Evolutionary conservation across 495 filamentous ascomycete species (phyloP).

Genomic region (Glarea lozoyensis): DNA sequence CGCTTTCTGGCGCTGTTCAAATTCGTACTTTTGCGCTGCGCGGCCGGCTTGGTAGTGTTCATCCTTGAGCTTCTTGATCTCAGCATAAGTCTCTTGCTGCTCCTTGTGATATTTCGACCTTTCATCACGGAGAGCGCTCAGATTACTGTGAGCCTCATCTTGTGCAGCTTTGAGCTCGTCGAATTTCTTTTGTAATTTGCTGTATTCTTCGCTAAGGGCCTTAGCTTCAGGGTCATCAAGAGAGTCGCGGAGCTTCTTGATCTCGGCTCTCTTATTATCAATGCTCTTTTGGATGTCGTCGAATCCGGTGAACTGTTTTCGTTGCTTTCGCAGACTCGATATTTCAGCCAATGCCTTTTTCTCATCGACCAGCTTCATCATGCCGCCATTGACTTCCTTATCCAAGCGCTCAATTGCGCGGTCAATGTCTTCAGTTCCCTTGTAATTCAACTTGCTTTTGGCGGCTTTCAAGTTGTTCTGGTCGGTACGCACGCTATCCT

Average conservation of each 20-base stretch:
- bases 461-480: slow-evolving; percentile 80
- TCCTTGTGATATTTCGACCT: slow-evolving; percentile 69
- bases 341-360: slow-evolving; percentile 84
- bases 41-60: slow-evolving; percentile 68
- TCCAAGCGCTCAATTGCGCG: slow-evolving; percentile 70
- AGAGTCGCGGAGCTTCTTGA: slow-evolving; percentile 73
- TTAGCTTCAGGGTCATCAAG: slow-evolving; percentile 90
- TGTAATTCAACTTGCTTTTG: slow-evolving; percentile 66
- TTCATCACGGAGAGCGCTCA: slow-evolving; percentile 83
- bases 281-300: slow-evolving; percentile 78
- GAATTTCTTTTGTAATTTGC: slow-evolving; percentile 72
- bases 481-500: slow-evolving; percentile 43
- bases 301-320: slow-evolving; percentile 80
- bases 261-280: slow-evolving; percentile 72
- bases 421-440: slow-evolving; percentile 81
- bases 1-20: slow-evolving; percentile 51
- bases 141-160: slow-evolving; percentile 75
- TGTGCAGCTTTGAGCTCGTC: slow-evolving; percentile 84
- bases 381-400: slow-evolving; percentile 73
- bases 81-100: slow-evolving; percentile 74
- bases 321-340: slow-evolving; percentile 71
- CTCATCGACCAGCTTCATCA: slow-evolving; percentile 91
- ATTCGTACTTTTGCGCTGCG: slow-evolving; percentile 72
- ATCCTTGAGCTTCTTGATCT: slow-evolving; percentile 78
- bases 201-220: slow-evolving; percentile 76